Base-by-base conservation (phyloP, 176 grass and related monocot species). In the Areca catechu region DNA sequence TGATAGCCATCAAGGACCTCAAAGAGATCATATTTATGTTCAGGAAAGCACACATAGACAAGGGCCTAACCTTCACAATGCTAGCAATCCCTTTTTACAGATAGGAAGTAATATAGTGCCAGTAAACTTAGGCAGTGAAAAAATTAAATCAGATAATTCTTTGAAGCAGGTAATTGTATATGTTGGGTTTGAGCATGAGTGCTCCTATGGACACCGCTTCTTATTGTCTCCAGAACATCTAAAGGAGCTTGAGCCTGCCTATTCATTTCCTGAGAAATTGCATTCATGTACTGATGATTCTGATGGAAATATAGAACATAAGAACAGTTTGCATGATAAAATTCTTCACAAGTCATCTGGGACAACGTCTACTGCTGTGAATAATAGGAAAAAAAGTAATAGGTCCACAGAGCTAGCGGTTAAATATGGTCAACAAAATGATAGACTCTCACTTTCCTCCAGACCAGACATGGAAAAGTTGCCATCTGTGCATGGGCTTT, bases 141-240 rank as follows among this genome's bases (percentile, higher is more conserved):
- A 73, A 10, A 88, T 67, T 71, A 77, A 78, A 70, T 61, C 73
- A 63, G 77, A 72, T 73, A 75, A 78, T 79, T 48, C 30, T 10
- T 4, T 60, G 47, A 73, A 75, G 15, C 78, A 88, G 72, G 84
- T 88, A 25, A 60, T 55, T 51, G 72, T 80, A 17, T 74, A 75
- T 81, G 52, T 88, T 49, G 93, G 93, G 50, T 97, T 97, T 63
- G 93, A 97, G 66, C 87, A 97, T 5, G 93, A 91, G 70, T 97
- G 93, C 71, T 54, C 93, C 65, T 79, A 72, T 66, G 87, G 93
- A 37, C 93, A 97, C 64, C 81, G 93, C 63, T 97, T 97, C 73
- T 79, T 97, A 68, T 58, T 91, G 20, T 85, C 93, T 60, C 71
- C 80, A 61, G 84, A 97, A 24, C 73, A 97, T 78, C 77, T 97